phyloP scores from a whole-genome alignment of 2,329 filamentous ascomycete species.

The Zymoseptoria crescenta region DNA sequence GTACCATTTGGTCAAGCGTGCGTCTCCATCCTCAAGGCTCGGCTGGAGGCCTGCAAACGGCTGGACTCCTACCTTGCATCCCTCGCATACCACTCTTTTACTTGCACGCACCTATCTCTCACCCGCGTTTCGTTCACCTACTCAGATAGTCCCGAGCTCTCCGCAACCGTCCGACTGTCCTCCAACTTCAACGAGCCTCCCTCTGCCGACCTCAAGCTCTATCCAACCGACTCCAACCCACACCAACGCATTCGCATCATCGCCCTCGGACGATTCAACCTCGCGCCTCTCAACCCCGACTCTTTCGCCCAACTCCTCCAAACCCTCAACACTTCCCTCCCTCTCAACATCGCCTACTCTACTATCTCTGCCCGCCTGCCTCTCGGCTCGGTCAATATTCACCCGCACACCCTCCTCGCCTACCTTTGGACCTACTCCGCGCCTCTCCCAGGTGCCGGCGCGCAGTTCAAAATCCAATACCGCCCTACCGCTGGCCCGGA shows the following conservation, averaged over 20 bases:
- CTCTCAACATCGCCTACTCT: neutral
- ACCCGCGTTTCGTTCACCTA: conserved; percentile 62
- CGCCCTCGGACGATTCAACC: neutral
- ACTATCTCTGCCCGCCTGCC: neutral
- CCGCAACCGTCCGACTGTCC: conserved; percentile 15
- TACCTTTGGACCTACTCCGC: neutral
- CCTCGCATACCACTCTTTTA: conserved; percentile 31
- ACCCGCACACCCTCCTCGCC: neutral
- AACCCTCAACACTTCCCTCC: neutral
- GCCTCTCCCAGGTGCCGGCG: neutral
- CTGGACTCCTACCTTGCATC: conserved; percentile 59
- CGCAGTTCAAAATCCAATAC: neutral
- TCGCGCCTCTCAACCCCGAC: neutral
- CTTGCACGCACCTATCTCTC: conserved; percentile 53
- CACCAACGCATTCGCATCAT: conserved; percentile 21
- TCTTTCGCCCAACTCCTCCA: neutral
- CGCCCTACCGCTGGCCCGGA: neutral
- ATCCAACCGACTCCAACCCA: conserved; percentile 32
- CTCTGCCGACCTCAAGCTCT: conserved; percentile 50
- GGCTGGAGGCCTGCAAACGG: conserved; percentile 60
- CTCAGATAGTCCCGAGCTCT: conserved; percentile 26
- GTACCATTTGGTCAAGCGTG: conserved; percentile 53
- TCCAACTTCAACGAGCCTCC: conserved; percentile 32
- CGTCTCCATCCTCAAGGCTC: conserved; percentile 50
- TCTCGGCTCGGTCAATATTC: neutral